These are phyloP conservation scores for Musa itinerans DNA, from an alignment of 176 grass and related monocot genomes.

Conservation along the genomic window DNA sequence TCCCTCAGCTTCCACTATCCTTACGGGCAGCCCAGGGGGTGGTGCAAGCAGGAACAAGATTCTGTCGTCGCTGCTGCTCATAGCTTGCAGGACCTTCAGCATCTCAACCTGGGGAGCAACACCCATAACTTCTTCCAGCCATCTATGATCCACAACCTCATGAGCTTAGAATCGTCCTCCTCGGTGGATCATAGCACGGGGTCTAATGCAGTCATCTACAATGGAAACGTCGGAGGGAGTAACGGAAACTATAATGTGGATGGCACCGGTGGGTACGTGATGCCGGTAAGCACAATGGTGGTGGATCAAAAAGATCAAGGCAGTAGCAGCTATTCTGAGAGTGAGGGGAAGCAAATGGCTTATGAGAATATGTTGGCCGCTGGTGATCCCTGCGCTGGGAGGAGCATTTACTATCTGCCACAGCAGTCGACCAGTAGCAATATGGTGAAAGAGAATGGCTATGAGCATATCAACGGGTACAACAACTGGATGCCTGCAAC, in stretches of 20 bases:
- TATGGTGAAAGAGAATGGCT: conserved; percentile 12
- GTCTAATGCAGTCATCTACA: conserved; percentile 6
- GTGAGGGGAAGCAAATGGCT: conserved; percentile 1
- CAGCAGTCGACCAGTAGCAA: conserved; percentile 7
- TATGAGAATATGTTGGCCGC: conserved; percentile 7
- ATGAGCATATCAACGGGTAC: conserved; percentile 28
- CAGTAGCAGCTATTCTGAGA: conserved; percentile 12
- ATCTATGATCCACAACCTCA: conserved; percentile 24
- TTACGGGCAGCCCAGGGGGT: conserved; percentile 19
- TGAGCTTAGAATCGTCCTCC: conserved; percentile 16
- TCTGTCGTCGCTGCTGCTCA: conserved; percentile 20
- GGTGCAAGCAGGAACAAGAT: conserved; percentile 72
- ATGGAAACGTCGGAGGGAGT: not conserved
- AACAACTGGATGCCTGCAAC: conserved; percentile 30
- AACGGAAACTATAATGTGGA: conserved; percentile 5
- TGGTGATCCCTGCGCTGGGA: conserved; percentile 20
- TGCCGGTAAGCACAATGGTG: conserved; percentile 33
- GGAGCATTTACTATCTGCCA: conserved; percentile 19
- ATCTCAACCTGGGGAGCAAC: conserved; percentile 15
- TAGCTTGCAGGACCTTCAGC: conserved; percentile 38
- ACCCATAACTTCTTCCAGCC: conserved; percentile 59
- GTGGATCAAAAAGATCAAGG: conserved; percentile 33
- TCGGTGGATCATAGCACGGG: not conserved
- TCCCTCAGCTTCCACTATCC: conserved; percentile 27
- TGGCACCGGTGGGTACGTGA: conserved; percentile 20